A percentile compares a stretch with the other conserved stretches of the same genome.
Conservation (phyloP, 108 stramenopile species). For the Nitzschia palea region DNA sequence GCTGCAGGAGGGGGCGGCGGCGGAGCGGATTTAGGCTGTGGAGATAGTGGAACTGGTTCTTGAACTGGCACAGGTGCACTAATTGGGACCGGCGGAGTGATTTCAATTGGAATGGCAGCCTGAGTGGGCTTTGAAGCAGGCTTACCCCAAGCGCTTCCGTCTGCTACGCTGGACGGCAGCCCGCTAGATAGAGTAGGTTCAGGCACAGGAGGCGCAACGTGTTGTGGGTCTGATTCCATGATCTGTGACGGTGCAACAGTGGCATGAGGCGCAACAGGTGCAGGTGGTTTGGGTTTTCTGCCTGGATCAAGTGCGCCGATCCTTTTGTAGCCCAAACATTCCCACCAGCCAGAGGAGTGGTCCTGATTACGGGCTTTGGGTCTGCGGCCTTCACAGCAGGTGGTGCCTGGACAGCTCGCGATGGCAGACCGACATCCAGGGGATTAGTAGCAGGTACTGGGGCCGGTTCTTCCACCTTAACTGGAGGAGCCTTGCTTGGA, state of each 20-base stretch:
- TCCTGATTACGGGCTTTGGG: conserved; percentile 15
- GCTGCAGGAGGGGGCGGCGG: conserved; percentile 30
- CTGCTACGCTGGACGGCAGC: conserved; percentile 7
- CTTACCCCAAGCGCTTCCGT: conserved; percentile 14
- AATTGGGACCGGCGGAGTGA: conserved; percentile 20
- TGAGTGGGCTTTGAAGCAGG: conserved; percentile 16
- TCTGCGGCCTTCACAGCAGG: conserved; percentile 27
- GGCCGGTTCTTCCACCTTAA: conserved; percentile 12
- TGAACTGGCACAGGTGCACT: conserved; percentile 13
- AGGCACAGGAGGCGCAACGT: not conserved
- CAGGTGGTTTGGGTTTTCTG: conserved; percentile 60
- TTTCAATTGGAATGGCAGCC: conserved; percentile 11
- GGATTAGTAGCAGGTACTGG: conserved; percentile 25
- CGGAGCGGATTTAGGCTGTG: conserved; percentile 22
- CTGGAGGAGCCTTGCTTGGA: conserved; percentile 5
- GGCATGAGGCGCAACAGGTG: conserved; percentile 39
- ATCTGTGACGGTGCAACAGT: conserved; percentile 1
- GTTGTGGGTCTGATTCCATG: conserved; percentile 5
- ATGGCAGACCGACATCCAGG: conserved; percentile 36
- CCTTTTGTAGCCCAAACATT: conserved; percentile 92
- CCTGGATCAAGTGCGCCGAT: conserved; percentile 81
- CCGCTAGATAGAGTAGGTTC: conserved; percentile 21
- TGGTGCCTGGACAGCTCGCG: conserved; percentile 51
- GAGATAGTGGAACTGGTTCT: conserved; percentile 24
- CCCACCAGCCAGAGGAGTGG: conserved; percentile 42